Base-by-base conservation (phyloP, 306 rosid genomes). In the Lathyrus sativus region DNA sequence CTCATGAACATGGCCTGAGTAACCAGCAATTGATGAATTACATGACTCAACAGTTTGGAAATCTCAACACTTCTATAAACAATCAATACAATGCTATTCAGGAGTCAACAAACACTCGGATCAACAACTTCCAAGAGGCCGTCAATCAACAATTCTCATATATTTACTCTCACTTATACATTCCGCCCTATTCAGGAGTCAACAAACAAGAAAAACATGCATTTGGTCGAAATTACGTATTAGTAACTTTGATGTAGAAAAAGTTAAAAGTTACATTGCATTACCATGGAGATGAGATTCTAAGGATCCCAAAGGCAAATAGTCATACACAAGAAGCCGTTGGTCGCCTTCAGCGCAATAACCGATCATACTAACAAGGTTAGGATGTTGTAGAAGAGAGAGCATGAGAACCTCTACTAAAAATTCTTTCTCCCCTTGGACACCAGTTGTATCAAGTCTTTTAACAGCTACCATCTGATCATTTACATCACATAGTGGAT, bases 321-420 rank as follows among this genome's bases (percentile, higher is more conserved):
- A 84, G 41, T 90, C 95, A 15, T 90, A 90, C 13, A 90, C 91
- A 62, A 90, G 91, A 55, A 90, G 87, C 24, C 89, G 86, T 73
- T 84, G 88, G 68, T 84, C 81, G 38, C 81, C 83, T 73, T 90
- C 95, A 11, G 87, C 88, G 56, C 91, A 90, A 61, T 80, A 85
- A 17, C 96, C 96, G 48, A 82, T 70, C 81, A 90, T 71, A 57
- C 11, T 82, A 55, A 90, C 91, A 39, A 90, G 96, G 78, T 90
- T 87, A 5, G 88, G 68, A 68, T 90, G 90, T 10, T 82, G 70
- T 65, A 87, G 73, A 62, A 84, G 81, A 69, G 86, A 80, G 12
- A 90, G 91, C 84, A 87, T 88, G 51, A 85, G 83, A 76, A 86
- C 81, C 57, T 88, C 91, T 73, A 82, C 87, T 37, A 86, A 56